Evolutionary conservation across 352 stramenopile species (phyloP).

Genomic region (Pythium rishiriense): DNA sequence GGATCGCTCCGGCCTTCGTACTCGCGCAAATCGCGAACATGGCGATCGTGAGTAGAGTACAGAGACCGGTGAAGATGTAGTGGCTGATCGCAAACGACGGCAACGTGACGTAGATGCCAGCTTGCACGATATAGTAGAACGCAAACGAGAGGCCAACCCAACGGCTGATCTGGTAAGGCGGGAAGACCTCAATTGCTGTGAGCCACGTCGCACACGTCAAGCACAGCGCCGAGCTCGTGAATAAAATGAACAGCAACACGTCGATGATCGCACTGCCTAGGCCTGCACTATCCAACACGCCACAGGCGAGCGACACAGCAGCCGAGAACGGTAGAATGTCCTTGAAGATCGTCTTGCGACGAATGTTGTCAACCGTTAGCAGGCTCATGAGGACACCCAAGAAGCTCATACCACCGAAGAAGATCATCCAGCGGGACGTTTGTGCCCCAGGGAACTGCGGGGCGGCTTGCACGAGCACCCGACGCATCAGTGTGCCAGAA

Average conservation of each 20-base stretch:
- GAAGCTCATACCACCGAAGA: constrained; percentile 78
- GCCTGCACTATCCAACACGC: constrained; percentile 50
- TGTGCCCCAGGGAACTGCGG: constrained; percentile 42
- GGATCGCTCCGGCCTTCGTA: constrained; percentile 78
- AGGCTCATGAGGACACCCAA: constrained; percentile 64
- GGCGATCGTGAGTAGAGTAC: constrained; percentile 62
- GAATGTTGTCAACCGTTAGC: constrained; percentile 80
- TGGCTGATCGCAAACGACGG: constrained; percentile 79
- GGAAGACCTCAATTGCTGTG: constrained; percentile 83
- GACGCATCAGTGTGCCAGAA: constrained; percentile 66
- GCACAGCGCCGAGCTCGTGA: constrained; percentile 60
- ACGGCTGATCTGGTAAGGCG: constrained; percentile 68
- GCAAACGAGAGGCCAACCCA: constrained; percentile 75
- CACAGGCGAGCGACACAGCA: constrained; percentile 56
- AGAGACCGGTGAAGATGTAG: constrained; percentile 73
- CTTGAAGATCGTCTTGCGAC: constrained; percentile 90
- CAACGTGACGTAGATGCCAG: constrained; percentile 54
- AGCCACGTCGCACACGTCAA: constrained; percentile 84
- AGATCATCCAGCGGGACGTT: constrained; percentile 78
- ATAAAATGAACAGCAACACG: constrained; percentile 62
- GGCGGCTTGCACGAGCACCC: constrained; percentile 58
- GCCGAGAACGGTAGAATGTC: constrained; percentile 77
- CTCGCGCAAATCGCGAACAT: constrained; percentile 83
- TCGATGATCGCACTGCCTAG: constrained; percentile 53
- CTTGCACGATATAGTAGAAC: constrained; percentile 75